Percentiles rank a stretch among this genome's conserved stretches.
Conservation (phyloP, 2,329 filamentous ascomycete species). For the Parascedosporium putredinis region DNA sequence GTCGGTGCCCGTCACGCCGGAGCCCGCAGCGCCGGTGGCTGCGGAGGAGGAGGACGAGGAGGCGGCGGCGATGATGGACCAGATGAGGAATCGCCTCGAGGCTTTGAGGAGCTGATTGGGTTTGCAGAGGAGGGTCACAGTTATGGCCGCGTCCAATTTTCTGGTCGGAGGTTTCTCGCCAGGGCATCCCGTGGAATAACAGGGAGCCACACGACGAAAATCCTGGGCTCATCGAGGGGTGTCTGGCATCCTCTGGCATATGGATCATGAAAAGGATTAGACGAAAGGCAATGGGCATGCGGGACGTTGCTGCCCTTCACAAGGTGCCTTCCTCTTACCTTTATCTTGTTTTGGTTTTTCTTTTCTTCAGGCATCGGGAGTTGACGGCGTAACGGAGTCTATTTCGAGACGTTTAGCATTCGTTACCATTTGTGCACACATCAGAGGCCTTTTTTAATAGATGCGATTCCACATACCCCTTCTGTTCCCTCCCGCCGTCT, state of each 20-base stretch:
- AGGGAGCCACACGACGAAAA: no score
- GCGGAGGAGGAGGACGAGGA: conserved; percentile 71
- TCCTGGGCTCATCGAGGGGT: not conserved
- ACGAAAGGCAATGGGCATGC: not conserved
- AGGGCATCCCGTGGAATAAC: no score
- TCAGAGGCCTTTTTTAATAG: no score
- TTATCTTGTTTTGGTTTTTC: not conserved
- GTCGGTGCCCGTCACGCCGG: conserved; percentile 38
- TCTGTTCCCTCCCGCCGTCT: not conserved
- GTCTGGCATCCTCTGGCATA: no score
- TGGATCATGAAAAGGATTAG: no score
- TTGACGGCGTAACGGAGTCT: not conserved
- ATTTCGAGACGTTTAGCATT: not conserved
- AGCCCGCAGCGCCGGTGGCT: conserved; percentile 38
- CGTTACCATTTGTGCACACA: not conserved
- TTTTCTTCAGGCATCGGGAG: not conserved
- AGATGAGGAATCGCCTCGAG: conserved; percentile 88
- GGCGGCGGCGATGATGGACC: conserved; percentile 79
- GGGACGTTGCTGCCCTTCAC: no score
- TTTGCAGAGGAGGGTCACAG: no score
- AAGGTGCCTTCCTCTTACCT: not conserved
- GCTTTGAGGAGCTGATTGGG: conserved; percentile 66
- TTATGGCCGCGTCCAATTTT: no score
- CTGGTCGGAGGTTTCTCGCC: no score
- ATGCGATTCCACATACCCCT: not conserved